Evolutionary conservation across 2,329 filamentous ascomycete genomes (phyloP).

Genomic region (Sordariomycetes sp.): DNA sequence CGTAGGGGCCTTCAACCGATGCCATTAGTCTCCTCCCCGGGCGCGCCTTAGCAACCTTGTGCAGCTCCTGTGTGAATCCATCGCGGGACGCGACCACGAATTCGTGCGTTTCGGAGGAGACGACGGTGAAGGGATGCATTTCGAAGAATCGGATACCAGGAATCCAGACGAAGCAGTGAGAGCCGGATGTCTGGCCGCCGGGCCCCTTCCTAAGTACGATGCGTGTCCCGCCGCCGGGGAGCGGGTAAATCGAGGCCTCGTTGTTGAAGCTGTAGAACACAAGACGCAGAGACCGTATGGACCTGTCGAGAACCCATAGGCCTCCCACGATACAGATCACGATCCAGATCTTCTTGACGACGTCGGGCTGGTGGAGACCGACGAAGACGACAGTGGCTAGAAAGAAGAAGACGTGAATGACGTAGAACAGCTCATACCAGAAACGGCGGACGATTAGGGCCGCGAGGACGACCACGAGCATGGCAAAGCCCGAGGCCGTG

Average conservation of each 20-base stretch:
- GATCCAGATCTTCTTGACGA: slow-evolving; percentile 25
- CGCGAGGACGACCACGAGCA: slow-evolving; percentile 28
- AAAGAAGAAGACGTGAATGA: slow-evolving; percentile 35
- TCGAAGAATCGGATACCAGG: slow-evolving; percentile 41
- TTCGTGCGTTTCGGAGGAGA: slow-evolving; percentile 33
- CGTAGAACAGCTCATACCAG: slow-evolving; percentile 44
- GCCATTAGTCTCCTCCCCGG: slow-evolving; percentile 33
- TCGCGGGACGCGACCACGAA: slow-evolving; percentile 44
- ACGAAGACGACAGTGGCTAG: slow-evolving; percentile 31
- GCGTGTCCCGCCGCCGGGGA: slow-evolving; percentile 39
- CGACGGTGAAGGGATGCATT: slow-evolving; percentile 52
- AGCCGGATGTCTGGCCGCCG: slow-evolving; percentile 32
- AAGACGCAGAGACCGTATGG: slow-evolving; percentile 30
- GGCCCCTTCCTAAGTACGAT: slow-evolving; percentile 38
- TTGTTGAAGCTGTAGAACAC: slow-evolving; percentile 33
- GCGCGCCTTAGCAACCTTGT: slow-evolving; percentile 33
- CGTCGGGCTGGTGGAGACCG: slow-evolving; percentile 36
- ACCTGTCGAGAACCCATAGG: slow-evolving; percentile 37
- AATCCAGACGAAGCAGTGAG: slow-evolving; percentile 53
- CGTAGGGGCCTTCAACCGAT: slow-evolving; percentile 47
- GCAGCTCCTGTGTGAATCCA: slow-evolving; percentile 44
- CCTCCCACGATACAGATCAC: slow-evolving; percentile 25
- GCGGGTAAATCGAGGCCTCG: slow-evolving; percentile 34
- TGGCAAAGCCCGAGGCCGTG: slow-evolving; percentile 30
- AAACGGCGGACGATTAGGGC: slow-evolving; percentile 27